Evolutionary conservation across 805 yeast species (phyloP).

Genomic region (Saccharomycopsis fermentans): DNA sequence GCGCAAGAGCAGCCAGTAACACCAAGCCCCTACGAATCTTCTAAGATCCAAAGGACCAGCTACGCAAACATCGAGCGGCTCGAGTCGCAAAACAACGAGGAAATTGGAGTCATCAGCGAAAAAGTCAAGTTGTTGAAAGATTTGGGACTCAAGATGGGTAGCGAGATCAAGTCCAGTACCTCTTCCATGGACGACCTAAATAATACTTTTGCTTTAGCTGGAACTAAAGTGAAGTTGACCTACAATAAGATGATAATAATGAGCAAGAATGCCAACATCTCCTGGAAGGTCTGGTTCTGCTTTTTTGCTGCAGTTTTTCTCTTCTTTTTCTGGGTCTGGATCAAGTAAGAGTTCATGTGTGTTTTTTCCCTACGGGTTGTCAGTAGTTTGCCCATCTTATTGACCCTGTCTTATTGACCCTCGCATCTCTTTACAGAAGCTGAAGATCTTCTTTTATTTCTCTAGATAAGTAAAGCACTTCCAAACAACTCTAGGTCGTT

Average conservation of each 20-base stretch:
- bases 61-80: constrained; percentile 29
- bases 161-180: constrained; percentile 24
- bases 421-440: no score
- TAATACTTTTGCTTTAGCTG: constrained; percentile 13
- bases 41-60: constrained; percentile 21
- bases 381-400: no score
- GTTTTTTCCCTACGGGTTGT: no score
- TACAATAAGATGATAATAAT: constrained; percentile 28
- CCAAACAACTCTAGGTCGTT: no score
- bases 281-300: constrained; percentile 30
- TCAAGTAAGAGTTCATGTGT: constrained; percentile 1
- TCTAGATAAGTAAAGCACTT: no score
- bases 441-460: no score
- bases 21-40: constrained; percentile 26
- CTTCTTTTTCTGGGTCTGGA: constrained; percentile 27
- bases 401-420: no score
- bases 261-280: constrained; percentile 29
- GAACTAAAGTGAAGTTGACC: constrained; percentile 26
- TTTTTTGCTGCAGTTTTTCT: constrained; percentile 27
- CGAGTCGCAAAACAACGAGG: constrained; percentile 32
- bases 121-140: constrained; percentile 28
- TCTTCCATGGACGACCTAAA: constrained; percentile 14
- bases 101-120: constrained; percentile 25
- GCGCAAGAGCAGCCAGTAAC: constrained; percentile 19
- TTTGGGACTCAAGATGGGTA: constrained; percentile 30